Conservation (phyloP, 1,284 basidiomycete species). For the Cryptococcus sp. region DNA sequence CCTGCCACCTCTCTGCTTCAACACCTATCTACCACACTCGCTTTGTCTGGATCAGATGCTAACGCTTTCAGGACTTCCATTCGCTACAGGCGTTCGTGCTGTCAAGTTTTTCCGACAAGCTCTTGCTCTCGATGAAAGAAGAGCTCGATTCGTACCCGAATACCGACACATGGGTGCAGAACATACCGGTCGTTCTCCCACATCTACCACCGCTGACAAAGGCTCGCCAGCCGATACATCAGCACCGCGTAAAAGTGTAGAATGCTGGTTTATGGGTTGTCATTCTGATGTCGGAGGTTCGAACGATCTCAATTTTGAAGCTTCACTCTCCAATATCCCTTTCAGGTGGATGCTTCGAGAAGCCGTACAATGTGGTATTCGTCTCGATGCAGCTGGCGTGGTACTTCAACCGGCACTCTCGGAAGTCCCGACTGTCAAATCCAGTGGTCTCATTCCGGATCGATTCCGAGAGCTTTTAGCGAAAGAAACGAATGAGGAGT, state of each 20-base stretch:
- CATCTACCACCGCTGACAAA: too few species aligned
- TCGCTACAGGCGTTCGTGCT: constrained; percentile 15
- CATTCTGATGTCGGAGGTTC: constrained; percentile 28
- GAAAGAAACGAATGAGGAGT: not conserved
- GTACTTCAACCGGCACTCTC: constrained; percentile 8
- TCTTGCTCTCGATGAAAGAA: constrained; percentile 39
- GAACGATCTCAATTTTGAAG: constrained; percentile 14
- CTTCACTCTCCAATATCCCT: constrained; percentile 29
- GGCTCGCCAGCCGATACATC: not conserved
- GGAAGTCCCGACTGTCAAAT: not conserved
- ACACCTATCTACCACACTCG: too few species aligned
- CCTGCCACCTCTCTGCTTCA: constrained; percentile 1
- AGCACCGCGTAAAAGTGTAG: constrained; percentile 5
- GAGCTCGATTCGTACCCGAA: constrained; percentile 38
- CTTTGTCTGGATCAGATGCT: too few species aligned
- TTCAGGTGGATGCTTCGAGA: constrained; percentile 43
- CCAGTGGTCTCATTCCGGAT: not conserved
- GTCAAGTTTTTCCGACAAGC: constrained; percentile 43
- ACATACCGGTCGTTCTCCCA: not conserved
- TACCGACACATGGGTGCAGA: constrained; percentile 11
- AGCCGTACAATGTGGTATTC: constrained; percentile 21
- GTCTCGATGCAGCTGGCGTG: constrained; percentile 10
- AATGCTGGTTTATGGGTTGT: constrained; percentile 34
- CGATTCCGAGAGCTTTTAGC: not conserved
- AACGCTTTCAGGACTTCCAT: constrained; percentile 15